Evolutionary conservation across 2,329 filamentous ascomycete species (phyloP), one percentile per base, ranked within the genome.

Genomic region (Arthrobotrys conoides): DNA sequence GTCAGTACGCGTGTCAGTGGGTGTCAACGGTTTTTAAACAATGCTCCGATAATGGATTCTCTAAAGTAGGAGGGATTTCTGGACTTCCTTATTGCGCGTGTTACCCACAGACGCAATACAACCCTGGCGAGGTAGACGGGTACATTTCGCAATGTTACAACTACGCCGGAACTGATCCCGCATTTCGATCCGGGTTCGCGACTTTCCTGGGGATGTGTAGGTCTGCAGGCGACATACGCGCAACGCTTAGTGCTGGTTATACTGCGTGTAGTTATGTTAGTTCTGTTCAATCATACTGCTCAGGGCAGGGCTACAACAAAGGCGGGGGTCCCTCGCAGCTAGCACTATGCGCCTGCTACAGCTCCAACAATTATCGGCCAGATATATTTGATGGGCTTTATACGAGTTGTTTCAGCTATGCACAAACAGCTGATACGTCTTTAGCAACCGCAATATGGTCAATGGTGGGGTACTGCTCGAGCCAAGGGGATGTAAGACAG

Each of bases 81-180:
- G 75, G 75, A 9, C 38, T 78, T 2, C 75, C 75, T 12, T 64
- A 57, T 27, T 78, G 75, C 63, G 63, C 69, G 33, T 78, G 75
- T 49, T 78, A 78, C 38, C 67, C 75, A 27, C 61, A 72, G 3
- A 48, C 20, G 10, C 36, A 33, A 12, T 72, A 77, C 55, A 53
- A 72, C 49, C 75, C 75, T 20, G 51, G 53, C 14, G n/a, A 65
- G 36, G 68, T 72, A n/a, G 75, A 78, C 36, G 63, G 68, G 9
- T 78, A 78, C 36, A 72, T 78, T 51, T 38, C 61, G 53, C 75
- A 78, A 72, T 78, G 75, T 36, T 78, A 78, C 64, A 66, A 78
- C 36, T 78, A 68, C 38, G 75, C 48, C 3, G 68, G 51, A 1
- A 68, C 68, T 9, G 68, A 78, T 27, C 41, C 75, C 3, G 48